Percentiles rank a stretch among this genome's conserved stretches.
Conservation (phyloP, 2,329 filamentous ascomycete species). For the Sarocladium kiliense region DNA sequence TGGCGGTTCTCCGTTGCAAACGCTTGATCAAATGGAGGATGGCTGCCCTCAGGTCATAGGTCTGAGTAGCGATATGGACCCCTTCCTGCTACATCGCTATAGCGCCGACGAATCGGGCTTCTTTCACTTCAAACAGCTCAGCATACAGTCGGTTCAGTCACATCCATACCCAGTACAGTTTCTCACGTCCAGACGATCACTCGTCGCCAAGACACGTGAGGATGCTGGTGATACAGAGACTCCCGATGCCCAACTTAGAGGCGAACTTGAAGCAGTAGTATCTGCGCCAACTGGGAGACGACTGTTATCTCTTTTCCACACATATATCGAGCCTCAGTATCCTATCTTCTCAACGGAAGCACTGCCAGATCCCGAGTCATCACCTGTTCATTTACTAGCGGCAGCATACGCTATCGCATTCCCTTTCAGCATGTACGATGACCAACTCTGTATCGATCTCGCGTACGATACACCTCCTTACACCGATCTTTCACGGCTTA, state of each 20-base stretch:
- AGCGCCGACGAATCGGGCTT: conserved; percentile 11
- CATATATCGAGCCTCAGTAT: conserved; percentile 12
- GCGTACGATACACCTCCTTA: conserved; percentile 17
- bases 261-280: conserved; percentile 9
- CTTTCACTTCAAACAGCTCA: conserved; percentile 17
- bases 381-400: conserved; percentile 10
- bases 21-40: conserved; percentile 1
- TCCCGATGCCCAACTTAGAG: conserved; percentile 6
- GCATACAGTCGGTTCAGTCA: conserved; percentile 14
- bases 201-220: conserved; percentile 13
- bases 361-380: conserved; percentile 10
- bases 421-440: conserved; percentile 16
- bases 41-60: conserved; percentile 12
- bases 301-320: conserved; percentile 11
- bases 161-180: conserved; percentile 13
- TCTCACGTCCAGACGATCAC: conserved; percentile 11
- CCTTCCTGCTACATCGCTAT: conserved; percentile 11
- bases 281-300: conserved; percentile 9
- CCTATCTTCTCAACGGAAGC: conserved; percentile 13
- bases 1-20: conserved; percentile 2
- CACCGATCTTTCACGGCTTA: conserved; percentile 12
- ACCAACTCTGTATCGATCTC: conserved; percentile 17
- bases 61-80: conserved; percentile 12
- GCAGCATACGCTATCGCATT: conserved; percentile 15
- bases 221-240: conserved; percentile 10